Evolutionary conservation across 2,329 filamentous ascomycete genomes (phyloP), one percentile per base, ranked within the genome.

Genomic region (Apiospora saccharicola): DNA sequence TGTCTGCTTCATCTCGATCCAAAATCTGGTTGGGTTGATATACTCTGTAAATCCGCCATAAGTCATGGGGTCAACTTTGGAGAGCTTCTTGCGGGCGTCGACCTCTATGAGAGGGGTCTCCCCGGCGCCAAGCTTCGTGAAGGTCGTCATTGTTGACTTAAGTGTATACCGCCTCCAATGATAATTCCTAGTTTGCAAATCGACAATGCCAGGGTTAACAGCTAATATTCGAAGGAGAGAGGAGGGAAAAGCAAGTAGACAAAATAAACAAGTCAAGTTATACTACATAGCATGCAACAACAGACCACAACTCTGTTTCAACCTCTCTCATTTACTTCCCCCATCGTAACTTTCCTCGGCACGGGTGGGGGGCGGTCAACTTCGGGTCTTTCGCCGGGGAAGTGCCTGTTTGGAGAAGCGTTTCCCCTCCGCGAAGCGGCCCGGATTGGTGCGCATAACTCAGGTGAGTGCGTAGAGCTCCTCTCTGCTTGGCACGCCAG

Each of bases 31-130:
- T 70, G 22, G 44, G 69, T 47, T 47, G n/a, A 46, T 19, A 24
- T 84, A 94, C 93, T 96, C 94, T 73, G 92, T 94, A 82, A 96
- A 96, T 14, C 93, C 94, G 71, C 92, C 92, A 86, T 96, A 96
- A 77, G 93, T 94, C 79, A 94, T 94, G 73, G 93, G 89, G 78
- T 95, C 91, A 78, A 96, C 94, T 79, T 91, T 91, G 72, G 92
- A 91, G 71, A 95, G 83, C 76, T 88, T 90, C 80, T 92, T 88
- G 22, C 83, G 81, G 6, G 91, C 85, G 79, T 94, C 89, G 73
- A 95, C 84, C 71, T 88, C 88, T 78, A 94, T 93, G 75, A 87
- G 87, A 67, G 92, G 88, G 73, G 83, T 86, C 76, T 91, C 88
- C 75, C 86, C 85, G 72, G 90, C 89, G 13, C 83, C 78, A 75